Evolutionary conservation across 257 asterid species (phyloP), one percentile per base, ranked within the genome.

Genomic region (Henckelia pumila): DNA sequence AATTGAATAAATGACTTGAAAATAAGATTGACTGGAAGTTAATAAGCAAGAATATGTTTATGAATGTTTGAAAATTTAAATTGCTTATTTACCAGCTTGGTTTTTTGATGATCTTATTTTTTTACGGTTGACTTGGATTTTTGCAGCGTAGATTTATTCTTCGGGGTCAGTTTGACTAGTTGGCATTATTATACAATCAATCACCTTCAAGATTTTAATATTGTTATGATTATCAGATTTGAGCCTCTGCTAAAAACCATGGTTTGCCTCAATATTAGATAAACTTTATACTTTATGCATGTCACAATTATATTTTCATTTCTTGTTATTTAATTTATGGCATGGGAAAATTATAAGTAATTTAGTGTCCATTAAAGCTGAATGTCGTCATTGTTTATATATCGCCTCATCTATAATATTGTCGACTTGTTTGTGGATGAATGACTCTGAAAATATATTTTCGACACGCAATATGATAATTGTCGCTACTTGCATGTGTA

Each of bases 381-480:
- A 47, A 47, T 47, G 2, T 47, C 55, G 8, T 17, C 55, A 47
- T 17, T 16, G 55, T 14, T 47, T 47, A 5, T 8, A 47, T 47
- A 16, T 47, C 17, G 2, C 21, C 21, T 47, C 55, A 47, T 47
- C 55, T 47, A 47, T 47, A 3, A 47, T 47, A 3, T 1, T 47
- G 55, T 47, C 21, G 20, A 47, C 8, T 47, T 47, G 21, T 47
- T 47, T 14, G 21, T 5, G 7, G 8, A 47, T 16, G 4, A 16
- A 47, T 47, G 9, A 19, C 56, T 49, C 29, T 47, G 23, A 63
- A 49, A 68, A 40, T 40, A 33, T 68, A 59, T 29, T 68, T 65
- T 79, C 40, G 61, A 33, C 64, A 64, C 57, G 35, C 55, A 64
- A 37, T 44, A 61, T 64, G 37, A 68, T 67, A 71, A 76, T 57